Evolutionary conservation across 352 stramenopile species (phyloP).

Genomic region (Phytophthora podocarpi): DNA sequence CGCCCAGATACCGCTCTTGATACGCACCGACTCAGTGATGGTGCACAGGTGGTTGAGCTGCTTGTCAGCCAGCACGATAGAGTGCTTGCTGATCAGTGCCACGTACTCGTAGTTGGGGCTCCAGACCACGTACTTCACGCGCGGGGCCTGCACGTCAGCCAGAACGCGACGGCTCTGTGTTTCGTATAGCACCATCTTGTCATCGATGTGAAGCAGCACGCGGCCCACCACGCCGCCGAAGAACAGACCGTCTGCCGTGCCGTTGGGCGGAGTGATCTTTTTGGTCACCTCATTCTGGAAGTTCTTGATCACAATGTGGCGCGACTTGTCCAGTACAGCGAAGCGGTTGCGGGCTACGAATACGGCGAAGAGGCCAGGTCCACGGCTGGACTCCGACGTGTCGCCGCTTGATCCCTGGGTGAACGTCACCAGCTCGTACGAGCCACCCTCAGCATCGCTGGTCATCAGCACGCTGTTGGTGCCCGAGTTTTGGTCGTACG

Average conservation of each 20-base stretch:
- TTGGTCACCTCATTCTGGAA: conserved; percentile 99
- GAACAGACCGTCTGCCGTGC: conserved; percentile 96
- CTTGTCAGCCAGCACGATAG: conserved; percentile 96
- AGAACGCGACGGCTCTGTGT: conserved; percentile 96
- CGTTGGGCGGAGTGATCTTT: conserved; percentile 95
- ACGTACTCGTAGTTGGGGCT: conserved; percentile 97
- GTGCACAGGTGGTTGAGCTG: conserved; percentile 97
- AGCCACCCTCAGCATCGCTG: conserved; percentile 96
- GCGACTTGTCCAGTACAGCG: conserved; percentile 96
- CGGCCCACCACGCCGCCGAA: conserved; percentile 97
- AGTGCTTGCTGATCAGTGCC: conserved; percentile 97
- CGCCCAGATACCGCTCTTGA: conserved; percentile 95
- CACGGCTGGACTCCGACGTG: conserved; percentile 93
- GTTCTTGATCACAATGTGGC: conserved; percentile 99
- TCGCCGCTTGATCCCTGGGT: conserved; percentile 73
- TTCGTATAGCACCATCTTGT: conserved; percentile 99
- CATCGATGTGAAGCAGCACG: conserved; percentile 96
- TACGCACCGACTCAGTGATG: conserved; percentile 96
- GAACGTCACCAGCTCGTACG: conserved; percentile 98
- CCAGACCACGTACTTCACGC: conserved; percentile 99
- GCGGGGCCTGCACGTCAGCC: conserved; percentile 94
- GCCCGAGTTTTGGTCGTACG: conserved; percentile 92
- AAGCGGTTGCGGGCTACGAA: conserved; percentile 99
- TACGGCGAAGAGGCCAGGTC: conserved; percentile 94
- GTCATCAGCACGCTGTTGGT: conserved; percentile 92